Percentiles rank a stretch among this genome's conserved stretches.
Conservation (phyloP, 441 rosid species). For the Arabidopsis lyrata region DNA sequence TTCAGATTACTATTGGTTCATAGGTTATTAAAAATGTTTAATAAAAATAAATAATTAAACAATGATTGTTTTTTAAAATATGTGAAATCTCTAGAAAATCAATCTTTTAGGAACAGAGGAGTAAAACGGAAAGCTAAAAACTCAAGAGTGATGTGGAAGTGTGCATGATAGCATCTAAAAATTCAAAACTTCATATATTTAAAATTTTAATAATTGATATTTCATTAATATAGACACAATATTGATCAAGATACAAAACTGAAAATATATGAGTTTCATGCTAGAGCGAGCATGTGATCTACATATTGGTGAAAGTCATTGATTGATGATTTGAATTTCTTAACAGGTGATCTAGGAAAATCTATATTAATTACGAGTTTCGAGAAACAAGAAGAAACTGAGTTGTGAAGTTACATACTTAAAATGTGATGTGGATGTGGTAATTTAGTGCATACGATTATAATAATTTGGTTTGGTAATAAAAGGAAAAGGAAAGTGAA, state of each 20-base stretch:
- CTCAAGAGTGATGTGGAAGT: not conserved
- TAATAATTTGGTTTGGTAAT: slow-evolving; percentile 33
- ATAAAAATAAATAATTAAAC: too few species aligned
- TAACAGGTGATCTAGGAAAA: slow-evolving; percentile 1
- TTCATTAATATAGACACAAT: slow-evolving; percentile 3
- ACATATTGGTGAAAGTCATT: slow-evolving; percentile 19
- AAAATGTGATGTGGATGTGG: slow-evolving; percentile 28
- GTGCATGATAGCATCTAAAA: not conserved
- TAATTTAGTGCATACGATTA: slow-evolving; percentile 15
- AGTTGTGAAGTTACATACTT: slow-evolving; percentile 10
- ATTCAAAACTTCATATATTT: too few species aligned
- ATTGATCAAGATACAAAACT: not conserved
- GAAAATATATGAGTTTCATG: slow-evolving; percentile 1
- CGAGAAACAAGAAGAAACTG: slow-evolving; percentile 12
- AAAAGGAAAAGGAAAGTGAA: slow-evolving; percentile 43
- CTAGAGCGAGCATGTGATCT: slow-evolving; percentile 28
- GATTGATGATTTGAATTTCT: slow-evolving; percentile 1
- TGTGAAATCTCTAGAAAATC: too few species aligned
- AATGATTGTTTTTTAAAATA: too few species aligned
- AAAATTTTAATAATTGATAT: too few species aligned
- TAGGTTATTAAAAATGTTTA: too few species aligned
- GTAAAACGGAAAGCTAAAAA: too few species aligned
- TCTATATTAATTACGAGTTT: not conserved
- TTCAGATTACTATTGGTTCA: too few species aligned
- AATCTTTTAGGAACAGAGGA: too few species aligned